Evolutionary conservation across 192 early-diverging fungal genomes (phyloP).

Genomic region (Coemansia sp.): DNA sequence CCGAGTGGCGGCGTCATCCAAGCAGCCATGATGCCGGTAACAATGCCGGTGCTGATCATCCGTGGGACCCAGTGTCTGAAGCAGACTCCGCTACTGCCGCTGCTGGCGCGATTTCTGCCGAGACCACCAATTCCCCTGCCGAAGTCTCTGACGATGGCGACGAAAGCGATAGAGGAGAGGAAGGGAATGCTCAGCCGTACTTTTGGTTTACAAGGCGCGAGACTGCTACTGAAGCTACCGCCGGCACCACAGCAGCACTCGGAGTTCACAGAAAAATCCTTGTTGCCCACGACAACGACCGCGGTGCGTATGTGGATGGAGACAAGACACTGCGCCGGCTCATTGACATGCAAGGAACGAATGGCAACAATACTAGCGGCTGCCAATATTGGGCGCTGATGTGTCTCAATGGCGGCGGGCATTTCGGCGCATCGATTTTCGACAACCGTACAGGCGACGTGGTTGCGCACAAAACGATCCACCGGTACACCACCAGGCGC

Average conservation of each 20-base stretch:
- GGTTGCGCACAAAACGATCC: constrained; percentile 88
- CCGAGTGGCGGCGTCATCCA: constrained; percentile 18
- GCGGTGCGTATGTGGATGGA: constrained; percentile 23
- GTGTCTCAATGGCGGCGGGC: constrained; percentile 79
- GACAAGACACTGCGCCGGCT: constrained; percentile 20
- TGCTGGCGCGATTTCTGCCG: not conserved
- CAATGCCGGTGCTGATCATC: constrained; percentile 6
- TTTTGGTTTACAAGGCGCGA: constrained; percentile 29
- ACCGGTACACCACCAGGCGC: constrained; percentile 92
- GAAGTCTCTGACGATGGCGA: not conserved
- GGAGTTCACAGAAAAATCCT: constrained; percentile 43
- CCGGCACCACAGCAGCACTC: constrained; percentile 9
- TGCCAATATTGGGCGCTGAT: constrained; percentile 69
- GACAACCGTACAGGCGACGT: constrained; percentile 65
- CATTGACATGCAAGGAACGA: constrained; percentile 20
- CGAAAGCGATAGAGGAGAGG: not conserved
- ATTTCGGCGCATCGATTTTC: constrained; percentile 89
- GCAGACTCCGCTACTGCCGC: not conserved
- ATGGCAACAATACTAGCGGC: constrained; percentile 1
- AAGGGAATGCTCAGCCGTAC: constrained; percentile 5
- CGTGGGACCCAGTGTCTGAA: constrained; percentile 26
- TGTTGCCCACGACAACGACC: constrained; percentile 21
- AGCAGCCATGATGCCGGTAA: not conserved
- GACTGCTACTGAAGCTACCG: not conserved
- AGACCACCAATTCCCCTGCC: not conserved